Evolutionary conservation across 768 basidiomycete species (phyloP), one percentile per base, ranked within the genome.

Genomic region (Collybiopsis confluens): DNA sequence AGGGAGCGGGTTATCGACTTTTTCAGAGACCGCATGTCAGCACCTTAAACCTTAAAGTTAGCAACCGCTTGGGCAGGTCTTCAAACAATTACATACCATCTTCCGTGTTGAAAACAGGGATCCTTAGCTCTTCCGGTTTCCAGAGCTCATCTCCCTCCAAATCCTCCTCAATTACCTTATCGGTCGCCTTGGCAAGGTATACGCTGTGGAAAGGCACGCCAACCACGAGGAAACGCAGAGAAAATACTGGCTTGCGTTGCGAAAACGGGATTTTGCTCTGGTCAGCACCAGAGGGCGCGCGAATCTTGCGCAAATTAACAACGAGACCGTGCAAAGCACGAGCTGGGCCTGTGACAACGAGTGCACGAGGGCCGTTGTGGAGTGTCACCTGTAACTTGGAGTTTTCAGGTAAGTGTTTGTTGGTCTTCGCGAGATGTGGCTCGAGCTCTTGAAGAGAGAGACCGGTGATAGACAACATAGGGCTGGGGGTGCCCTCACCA

Each of bases 261-360:
- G 93, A 96, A 74, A 87, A 96, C 9, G 94, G 90, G 2, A 82
- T 75, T 73, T 97, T 97, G 80, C 87, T 91, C 70, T 99, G 97
- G 61, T 99, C 97, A 30, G 87, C 75, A 35, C 92, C 92, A 18
- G 76, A 77, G 0, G 92, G 81, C 0, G 97, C 97, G 58, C 88
- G 88, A 60, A 94, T 79, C 70, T 96, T 96, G 64, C 96, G 81
- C 42, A 99, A 70, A 63, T 85, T 88, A 44, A 89, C 93, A 38
- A 95, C 94, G 49, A 98, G 84, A 59, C 97, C 97, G 64, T 92
- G 94, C n/a, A 99, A 76, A 8, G 94, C 85, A 45, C 86, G 86
- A 5, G 95, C 78, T 20, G 93, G 92, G 35, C 96, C 96, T 26
- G 93, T 98, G 54, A 98, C 84, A 56, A 98, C 93, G 62, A 92